phyloP scores from a whole-genome alignment of 805 yeast genomes.

The Candida sakaeoensis region DNA sequence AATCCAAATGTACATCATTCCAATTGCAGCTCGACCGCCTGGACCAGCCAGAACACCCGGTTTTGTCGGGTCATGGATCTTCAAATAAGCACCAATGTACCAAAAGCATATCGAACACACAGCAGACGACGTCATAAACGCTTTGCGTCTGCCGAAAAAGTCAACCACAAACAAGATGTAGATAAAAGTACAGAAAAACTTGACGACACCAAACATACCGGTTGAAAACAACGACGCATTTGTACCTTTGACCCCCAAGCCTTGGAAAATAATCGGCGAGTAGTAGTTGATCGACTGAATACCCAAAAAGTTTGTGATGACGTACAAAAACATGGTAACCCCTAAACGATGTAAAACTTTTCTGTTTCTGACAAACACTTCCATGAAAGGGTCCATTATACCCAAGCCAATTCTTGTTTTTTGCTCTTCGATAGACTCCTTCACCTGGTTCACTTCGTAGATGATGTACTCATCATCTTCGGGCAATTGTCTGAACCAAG shows the following conservation, averaged over 20 bases:
- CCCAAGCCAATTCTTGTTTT: constrained; percentile 24
- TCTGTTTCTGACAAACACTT: constrained; percentile 29
- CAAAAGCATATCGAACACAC: constrained; percentile 37
- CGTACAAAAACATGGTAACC: constrained; percentile 28
- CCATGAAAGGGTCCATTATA: constrained; percentile 25
- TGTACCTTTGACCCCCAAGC: constrained; percentile 37
- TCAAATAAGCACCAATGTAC: constrained; percentile 38
- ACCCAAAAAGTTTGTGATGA: constrained; percentile 40
- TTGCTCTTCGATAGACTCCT: constrained; percentile 41
- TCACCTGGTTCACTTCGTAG: constrained; percentile 49
- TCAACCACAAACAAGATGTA: constrained; percentile 54
- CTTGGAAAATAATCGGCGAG: constrained; percentile 49
- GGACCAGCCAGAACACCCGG: constrained; percentile 42
- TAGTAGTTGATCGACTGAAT: constrained; percentile 51
- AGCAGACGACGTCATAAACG: constrained; percentile 39
- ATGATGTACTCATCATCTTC: constrained; percentile 47
- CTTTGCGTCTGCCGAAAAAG: constrained; percentile 47
- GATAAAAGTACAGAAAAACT: constrained; percentile 45
- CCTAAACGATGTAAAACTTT: constrained; percentile 47
- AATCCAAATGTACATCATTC: constrained; percentile 42
- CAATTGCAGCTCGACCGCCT: constrained; percentile 45
- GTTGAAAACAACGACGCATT: constrained; percentile 39
- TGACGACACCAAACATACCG: constrained; percentile 52
- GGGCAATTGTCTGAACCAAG: constrained; percentile 43
- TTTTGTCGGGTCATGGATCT: constrained; percentile 26